Evolutionary conservation across 2,329 filamentous ascomycete genomes (phyloP).

Genomic region (Curvularia eragrostidis): DNA sequence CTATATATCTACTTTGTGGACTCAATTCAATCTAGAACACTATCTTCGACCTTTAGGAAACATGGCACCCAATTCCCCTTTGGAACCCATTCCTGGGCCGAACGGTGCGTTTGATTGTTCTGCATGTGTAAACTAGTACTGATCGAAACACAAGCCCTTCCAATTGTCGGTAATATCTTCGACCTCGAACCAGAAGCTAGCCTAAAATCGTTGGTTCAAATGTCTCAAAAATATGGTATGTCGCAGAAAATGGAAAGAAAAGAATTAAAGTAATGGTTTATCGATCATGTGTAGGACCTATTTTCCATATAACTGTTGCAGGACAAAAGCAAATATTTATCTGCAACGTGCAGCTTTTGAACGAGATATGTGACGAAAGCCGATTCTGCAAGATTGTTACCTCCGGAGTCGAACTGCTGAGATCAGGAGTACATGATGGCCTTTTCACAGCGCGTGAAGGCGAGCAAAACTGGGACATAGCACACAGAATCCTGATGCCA

Average conservation of each 20-base stretch:
- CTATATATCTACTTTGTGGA: too few relatives aligned
- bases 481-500: slow-evolving; percentile 66
- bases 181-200: neutral
- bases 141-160: neutral
- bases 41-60: neutral
- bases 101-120: neutral
- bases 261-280: too few relatives aligned
- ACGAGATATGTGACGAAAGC: neutral
- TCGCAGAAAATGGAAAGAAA: neutral
- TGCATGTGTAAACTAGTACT: neutral
- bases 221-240: neutral
- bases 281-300: neutral
- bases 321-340: neutral
- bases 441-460: slow-evolving; percentile 24
- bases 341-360: neutral
- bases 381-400: neutral
- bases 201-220: neutral
- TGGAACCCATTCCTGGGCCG: neutral
- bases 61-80: neutral
- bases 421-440: slow-evolving; percentile 37
- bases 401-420: slow-evolving; percentile 3
- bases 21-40: too few relatives aligned
- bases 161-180: neutral
- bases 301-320: neutral
- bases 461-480: slow-evolving; percentile 18